These are phyloP conservation scores for Suhomyces guaymorum DNA, from an alignment of 1,139 yeast species.

Conservation along the genomic window DNA sequence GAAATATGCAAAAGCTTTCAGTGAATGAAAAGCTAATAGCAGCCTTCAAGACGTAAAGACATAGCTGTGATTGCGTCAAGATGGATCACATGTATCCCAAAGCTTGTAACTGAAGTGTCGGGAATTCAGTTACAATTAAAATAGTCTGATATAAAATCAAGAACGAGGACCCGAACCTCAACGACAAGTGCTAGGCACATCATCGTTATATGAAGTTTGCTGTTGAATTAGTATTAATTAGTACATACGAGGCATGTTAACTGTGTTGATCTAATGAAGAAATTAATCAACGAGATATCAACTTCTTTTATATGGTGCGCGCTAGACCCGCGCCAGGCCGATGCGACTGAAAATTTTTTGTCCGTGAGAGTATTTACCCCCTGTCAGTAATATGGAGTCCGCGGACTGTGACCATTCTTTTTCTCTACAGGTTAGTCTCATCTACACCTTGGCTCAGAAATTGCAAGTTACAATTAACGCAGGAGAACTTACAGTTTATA, in stretches of 20 bases:
- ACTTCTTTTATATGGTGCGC: constrained; percentile 10
- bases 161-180: constrained; percentile 78
- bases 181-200: constrained; percentile 5
- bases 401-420: constrained; percentile 11
- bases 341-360: constrained; percentile 4
- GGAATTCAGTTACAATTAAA: constrained; percentile 66
- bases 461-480: constrained; percentile 2
- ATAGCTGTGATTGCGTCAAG: no score
- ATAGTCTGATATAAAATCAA: constrained; percentile 28
- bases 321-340: constrained; percentile 4
- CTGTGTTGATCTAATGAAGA: constrained; percentile 24
- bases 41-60: no score
- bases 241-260: constrained; percentile 61
- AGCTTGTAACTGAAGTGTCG: constrained; percentile 77
- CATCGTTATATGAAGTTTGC: constrained; percentile 10
- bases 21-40: no score
- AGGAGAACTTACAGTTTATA: not conserved
- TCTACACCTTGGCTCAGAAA: no score
- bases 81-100: constrained; percentile 4
- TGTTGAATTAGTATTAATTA: constrained; percentile 13
- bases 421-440: constrained; percentile 2
- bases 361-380: constrained; percentile 1
- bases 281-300: constrained; percentile 5
- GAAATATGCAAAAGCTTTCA: no score
- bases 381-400: constrained; percentile 10